Percentiles rank a stretch among this genome's conserved stretches.
phyloP scores from a whole-genome alignment of 306 rosid species.

The Acmispon strigosus region DNA sequence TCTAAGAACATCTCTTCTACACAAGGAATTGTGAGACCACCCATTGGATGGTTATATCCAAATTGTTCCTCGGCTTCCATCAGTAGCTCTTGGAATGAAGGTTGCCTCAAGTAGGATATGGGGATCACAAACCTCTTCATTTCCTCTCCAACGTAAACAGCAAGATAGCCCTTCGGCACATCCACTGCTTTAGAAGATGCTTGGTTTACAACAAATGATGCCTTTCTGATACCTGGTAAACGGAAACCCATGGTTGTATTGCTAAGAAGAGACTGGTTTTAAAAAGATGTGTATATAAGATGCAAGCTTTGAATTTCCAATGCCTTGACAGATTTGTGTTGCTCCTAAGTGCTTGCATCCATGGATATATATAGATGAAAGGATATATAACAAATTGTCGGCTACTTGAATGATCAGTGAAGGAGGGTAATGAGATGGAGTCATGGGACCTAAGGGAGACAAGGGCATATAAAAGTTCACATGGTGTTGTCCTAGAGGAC shows the following conservation, averaged over 20 bases:
- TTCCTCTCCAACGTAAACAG: conserved; percentile 44
- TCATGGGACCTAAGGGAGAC: conserved; percentile 6
- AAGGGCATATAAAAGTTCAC: neutral
- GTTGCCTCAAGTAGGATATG: conserved; percentile 30
- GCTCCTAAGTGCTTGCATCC: neutral
- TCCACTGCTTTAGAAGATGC: conserved; percentile 11
- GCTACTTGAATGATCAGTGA: too few relatives aligned
- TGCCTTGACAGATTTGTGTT: neutral
- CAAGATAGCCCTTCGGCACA: conserved; percentile 41
- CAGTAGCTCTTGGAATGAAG: conserved; percentile 35
- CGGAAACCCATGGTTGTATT: conserved; percentile 24
- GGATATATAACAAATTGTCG: too few relatives aligned
- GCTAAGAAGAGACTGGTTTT: too few relatives aligned
- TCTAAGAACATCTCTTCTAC: conserved; percentile 16
- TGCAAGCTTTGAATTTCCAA: too few relatives aligned
- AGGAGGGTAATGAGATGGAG: neutral
- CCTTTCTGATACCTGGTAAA: conserved; percentile 8
- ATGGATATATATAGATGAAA: conserved; percentile 23
- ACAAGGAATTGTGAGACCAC: conserved; percentile 45
- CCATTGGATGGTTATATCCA: conserved; percentile 43
- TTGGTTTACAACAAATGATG: conserved; percentile 5
- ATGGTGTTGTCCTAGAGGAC: too few relatives aligned
- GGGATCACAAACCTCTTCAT: conserved; percentile 43
- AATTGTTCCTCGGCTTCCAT: conserved; percentile 29
- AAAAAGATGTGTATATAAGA: too few relatives aligned